These are phyloP conservation scores for Beauveria sp. DNA, from an alignment of 2,329 filamentous ascomycete species.

Conservation along the genomic window DNA sequence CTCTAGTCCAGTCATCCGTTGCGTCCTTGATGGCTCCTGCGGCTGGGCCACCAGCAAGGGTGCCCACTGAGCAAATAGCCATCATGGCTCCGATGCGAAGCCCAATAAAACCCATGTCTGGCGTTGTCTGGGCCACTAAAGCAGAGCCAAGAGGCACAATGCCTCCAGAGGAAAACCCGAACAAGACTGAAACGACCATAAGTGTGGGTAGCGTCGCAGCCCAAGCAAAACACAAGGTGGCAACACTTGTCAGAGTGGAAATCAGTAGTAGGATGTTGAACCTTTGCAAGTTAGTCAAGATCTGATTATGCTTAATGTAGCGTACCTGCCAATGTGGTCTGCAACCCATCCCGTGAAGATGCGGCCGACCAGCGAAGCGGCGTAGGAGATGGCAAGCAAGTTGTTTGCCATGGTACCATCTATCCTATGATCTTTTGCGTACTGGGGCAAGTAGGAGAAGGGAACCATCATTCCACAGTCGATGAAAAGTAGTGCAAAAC, in stretches of 20 bases:
- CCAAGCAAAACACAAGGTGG: constrained; percentile 25
- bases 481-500: constrained; percentile 20
- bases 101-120: constrained; percentile 22
- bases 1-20: neutral
- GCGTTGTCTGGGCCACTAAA: constrained; percentile 24
- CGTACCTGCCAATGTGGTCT: constrained; percentile 38
- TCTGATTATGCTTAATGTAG: neutral
- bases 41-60: constrained; percentile 19
- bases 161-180: constrained; percentile 24
- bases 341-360: constrained; percentile 44
- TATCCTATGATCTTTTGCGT: constrained; percentile 40
- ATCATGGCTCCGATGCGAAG: constrained; percentile 26
- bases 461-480: constrained; percentile 24
- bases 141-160: constrained; percentile 27
- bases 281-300: constrained; percentile 11
- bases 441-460: constrained; percentile 35
- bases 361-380: constrained; percentile 45
- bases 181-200: constrained; percentile 20
- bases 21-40: constrained; percentile 16
- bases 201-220: constrained; percentile 16
- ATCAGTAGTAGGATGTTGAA: constrained; percentile 34
- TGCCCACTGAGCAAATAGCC: constrained; percentile 21
- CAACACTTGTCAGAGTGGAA: constrained; percentile 17
- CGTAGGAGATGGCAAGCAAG: constrained; percentile 54
- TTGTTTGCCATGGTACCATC: constrained; percentile 48